phyloP scores from a whole-genome alignment of 441 rosid genomes.

The Manihot esculenta region DNA sequence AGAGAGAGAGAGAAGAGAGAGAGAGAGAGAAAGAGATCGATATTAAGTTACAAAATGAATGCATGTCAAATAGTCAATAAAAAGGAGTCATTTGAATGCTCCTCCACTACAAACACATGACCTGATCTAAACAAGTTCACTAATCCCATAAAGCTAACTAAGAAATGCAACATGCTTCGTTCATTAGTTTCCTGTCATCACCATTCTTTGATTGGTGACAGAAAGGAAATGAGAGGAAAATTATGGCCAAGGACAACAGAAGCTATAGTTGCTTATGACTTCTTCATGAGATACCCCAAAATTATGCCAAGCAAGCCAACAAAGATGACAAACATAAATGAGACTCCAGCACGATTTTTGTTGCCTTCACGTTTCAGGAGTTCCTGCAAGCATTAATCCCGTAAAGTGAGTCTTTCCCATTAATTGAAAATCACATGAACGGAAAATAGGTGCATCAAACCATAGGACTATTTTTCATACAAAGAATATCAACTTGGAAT shows the following conservation, averaged over 20 bases:
- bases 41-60: slow-evolving; percentile 42
- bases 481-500: not conserved
- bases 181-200: slow-evolving; percentile 31
- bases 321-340: slow-evolving; percentile 49
- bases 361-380: slow-evolving; percentile 46
- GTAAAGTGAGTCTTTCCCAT: slow-evolving; percentile 12
- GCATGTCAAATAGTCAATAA: slow-evolving; percentile 25
- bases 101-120: slow-evolving; percentile 24
- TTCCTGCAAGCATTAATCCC: slow-evolving; percentile 39
- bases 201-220: slow-evolving; percentile 30
- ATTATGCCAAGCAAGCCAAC: slow-evolving; percentile 61
- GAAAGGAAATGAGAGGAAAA: slow-evolving; percentile 19
- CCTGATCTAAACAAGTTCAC: slow-evolving; percentile 34
- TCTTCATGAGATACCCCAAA: slow-evolving; percentile 64
- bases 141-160: slow-evolving; percentile 37
- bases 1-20: slow-evolving; percentile 24
- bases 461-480: not conserved
- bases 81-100: slow-evolving; percentile 8
- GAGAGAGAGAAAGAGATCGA: too few relatives aligned
- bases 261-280: slow-evolving; percentile 34
- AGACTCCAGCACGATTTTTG: slow-evolving; percentile 47
- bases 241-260: slow-evolving; percentile 8
- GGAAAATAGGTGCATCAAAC: not conserved
- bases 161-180: slow-evolving; percentile 24
- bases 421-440: not conserved